Base-by-base conservation (phyloP, 1,139 yeast genomes). In the Lodderomyces beijingensis region DNA sequence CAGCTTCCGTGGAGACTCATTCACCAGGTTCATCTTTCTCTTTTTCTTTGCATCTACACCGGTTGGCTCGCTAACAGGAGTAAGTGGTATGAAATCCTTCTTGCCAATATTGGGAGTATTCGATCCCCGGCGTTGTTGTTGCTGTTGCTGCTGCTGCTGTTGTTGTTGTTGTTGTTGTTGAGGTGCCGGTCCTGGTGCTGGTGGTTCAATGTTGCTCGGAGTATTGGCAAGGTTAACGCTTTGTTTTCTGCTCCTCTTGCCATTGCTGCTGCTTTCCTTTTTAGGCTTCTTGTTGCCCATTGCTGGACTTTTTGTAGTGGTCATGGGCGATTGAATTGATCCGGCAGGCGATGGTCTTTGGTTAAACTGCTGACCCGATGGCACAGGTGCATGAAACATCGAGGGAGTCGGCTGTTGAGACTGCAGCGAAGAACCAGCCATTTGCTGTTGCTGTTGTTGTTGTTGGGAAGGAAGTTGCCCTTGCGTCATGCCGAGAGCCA, bases 81-180 rank as follows among this genome's bases (percentile, higher is more conserved):
- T 67, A 23, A 65, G 56, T 2, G 74, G 73, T 6, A 60, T 49
- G 40, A 62, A 59, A 32, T 66, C 73, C 40, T 64, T 63, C 42
- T 55, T 56, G 5, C 52, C 43, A 17, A 48, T 49, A 25, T 55
- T 51, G 6, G 65, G 63, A 5, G 65, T 51, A 33, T 45, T 47
- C 9, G 37, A 30, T 5, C 31, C 39, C 7, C 33, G 16, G 25
- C 37, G 34, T 15, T 27, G 31, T 16, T 17, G 33, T 12, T 23
- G 34, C 11, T 21, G 34, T n/a, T 27, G 30, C 13, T 20, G 30
- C 15, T 4, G 10, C 11, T 27, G 32, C n/a, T 18, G 21, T 24
- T 27, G 33, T 16, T 24, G 28, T 13, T 21, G 31, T 23, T 23
- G 37, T 43, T 14, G 49, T 32, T 18, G 48, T 46, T 9, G 46